Evolutionary conservation across 2,329 filamentous ascomycete species (phyloP).

Genomic region (Venturia asperata): DNA sequence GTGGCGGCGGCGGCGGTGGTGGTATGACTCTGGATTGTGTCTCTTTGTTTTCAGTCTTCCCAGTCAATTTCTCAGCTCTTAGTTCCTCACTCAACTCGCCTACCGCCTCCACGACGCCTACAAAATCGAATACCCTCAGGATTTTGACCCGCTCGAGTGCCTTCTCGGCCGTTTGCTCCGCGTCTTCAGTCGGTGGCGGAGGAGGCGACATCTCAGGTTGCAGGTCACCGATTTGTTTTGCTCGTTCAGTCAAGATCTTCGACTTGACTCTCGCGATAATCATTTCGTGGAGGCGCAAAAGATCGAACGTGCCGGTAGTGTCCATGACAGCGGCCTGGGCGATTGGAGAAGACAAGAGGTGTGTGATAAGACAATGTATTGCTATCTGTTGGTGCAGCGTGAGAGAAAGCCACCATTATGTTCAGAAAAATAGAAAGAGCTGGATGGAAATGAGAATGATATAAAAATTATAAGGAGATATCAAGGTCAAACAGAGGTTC

Average conservation of each 20-base stretch:
- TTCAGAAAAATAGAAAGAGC: neutral
- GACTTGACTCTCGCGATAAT: conserved; percentile 25
- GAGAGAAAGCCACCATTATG: neutral
- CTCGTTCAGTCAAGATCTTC: neutral
- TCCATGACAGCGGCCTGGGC: conserved; percentile 40
- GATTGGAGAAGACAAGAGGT: conserved; percentile 29
- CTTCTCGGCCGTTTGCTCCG: conserved; percentile 29
- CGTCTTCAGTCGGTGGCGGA: conserved; percentile 11
- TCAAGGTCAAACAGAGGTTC: no score
- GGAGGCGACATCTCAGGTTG: conserved; percentile 11
- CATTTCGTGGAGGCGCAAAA: conserved; percentile 33
- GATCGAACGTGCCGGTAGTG: conserved; percentile 40
- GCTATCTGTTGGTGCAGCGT: conserved; percentile 26
- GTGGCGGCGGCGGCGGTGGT: neutral
- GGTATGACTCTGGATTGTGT: neutral
- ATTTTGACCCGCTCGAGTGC: conserved; percentile 41
- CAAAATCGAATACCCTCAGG: conserved; percentile 45
- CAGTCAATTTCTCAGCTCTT: conserved; percentile 20
- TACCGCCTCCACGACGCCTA: conserved; percentile 41
- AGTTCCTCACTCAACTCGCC: conserved; percentile 37
- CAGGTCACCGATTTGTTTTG: conserved; percentile 8
- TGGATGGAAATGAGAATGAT: neutral
- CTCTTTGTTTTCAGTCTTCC: neutral
- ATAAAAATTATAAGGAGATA: neutral
- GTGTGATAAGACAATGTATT: conserved; percentile 33